Base-by-base conservation (phyloP, 2,329 filamentous ascomycete genomes). In the Fusarium sp. region DNA sequence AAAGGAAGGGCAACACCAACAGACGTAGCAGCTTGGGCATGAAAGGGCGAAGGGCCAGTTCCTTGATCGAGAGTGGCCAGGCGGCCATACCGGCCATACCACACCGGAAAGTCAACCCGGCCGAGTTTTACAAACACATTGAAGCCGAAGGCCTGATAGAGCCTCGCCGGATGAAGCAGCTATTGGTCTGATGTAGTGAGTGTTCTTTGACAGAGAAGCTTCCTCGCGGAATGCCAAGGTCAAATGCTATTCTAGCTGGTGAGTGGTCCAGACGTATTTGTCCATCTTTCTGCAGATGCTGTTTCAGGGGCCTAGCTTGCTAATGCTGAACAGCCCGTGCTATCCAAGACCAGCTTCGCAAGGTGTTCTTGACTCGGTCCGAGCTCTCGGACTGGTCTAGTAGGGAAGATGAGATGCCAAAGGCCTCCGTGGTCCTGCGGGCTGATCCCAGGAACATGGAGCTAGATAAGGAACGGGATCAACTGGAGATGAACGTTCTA, bases 71-170 rank as follows among this genome's bases (percentile, higher is more conserved):
- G 68, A 97, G 92, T 78, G 97, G 97, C 2, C 88, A 92, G 81
- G 93, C 86, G 74, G 96, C 97, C 62, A 89, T 98, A 79, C 95
- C 95, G n/a, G n/a, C n/a, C n/a, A n/a, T n/a, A n/a, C n/a, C n/a
- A 45, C 96, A 98, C 81, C 90, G 92, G 58, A 93, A 97, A 82
- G 95, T 98, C 18, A 89, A 93, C 67, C 87, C 93, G 2, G 85
- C 90, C 24, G 94, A 98, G 73, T 98, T 98, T 78, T 98, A 97
- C 87, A 99, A 98, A 84, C 96, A 98, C 81, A 98, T 99, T 76
- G 94, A 95, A 79, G 90, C 91, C 35, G 94, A 97, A 67, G 94
- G 93, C 20, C 85, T 98, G 64, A 91, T 92, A 13, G 97, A 99
- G 82, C 95, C 95, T 56, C 88, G 94, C 79, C 91, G 97, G 74